Evolutionary conservation across 2,329 filamentous ascomycete species (phyloP), one percentile per base, ranked within the genome.

Genomic region (Thermochaetoides dissita): DNA sequence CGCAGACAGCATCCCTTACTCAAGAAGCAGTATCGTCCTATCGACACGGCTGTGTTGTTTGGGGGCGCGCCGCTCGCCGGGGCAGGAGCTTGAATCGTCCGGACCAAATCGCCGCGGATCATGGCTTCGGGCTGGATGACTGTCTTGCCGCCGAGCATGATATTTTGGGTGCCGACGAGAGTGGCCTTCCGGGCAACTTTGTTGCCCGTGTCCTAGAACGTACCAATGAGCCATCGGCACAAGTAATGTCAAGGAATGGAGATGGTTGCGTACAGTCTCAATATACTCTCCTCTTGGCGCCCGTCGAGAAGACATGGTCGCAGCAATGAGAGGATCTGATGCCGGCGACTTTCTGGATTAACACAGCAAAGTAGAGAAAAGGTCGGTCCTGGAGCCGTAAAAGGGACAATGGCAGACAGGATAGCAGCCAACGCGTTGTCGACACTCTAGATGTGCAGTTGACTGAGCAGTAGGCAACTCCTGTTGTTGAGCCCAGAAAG

Each of bases 71-170:
- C 60, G 10, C 58, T 54, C 1, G 59, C 57, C 3, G 61, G 55
- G 6, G 65, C 64, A 2, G 65, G 64, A 1, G 68, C 57, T 3
- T 68, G 64, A 7, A 64, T 67, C 7, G 71, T 77, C 41, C 69
- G 75, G 36, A 81, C 73, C 11, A 98, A 75, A 57, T 98, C 91
- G 36, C 89, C 91, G 38, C 91, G 81, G 57, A 98, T 86, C 63
- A 91, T 87, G 54, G 87, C 89, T 57, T 94, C 88, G 48, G 87
- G 82, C 70, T 94, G 87, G 57, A 98, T 94, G 48, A 96, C 86
- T 1, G 88, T 94, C 64, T 86, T 94, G 49, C 91, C 91, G 53
- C 87, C 91, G 2, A 98, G 81, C 63, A 94, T 94, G 64, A 98
- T 96, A 65, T 96, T 94, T 54, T 94, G 87, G 17, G 89, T 95